Evolutionary conservation across 2,329 filamentous ascomycete genomes (phyloP).

Genomic region (Polytolypa hystricis): DNA sequence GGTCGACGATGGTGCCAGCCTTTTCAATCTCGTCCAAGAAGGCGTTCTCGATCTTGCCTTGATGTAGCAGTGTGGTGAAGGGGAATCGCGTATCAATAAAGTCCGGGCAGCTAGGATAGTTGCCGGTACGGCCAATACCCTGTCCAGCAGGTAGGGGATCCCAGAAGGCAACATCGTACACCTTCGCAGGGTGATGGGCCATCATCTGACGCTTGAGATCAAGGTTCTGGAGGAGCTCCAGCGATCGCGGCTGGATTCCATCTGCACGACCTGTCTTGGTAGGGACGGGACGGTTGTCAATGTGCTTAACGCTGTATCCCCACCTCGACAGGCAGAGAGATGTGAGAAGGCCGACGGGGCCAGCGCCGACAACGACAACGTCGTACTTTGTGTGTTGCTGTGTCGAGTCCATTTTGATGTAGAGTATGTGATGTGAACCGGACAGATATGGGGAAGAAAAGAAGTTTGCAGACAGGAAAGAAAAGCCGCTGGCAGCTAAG

Average conservation of each 20-base stretch:
- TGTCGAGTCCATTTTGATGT: too few species aligned
- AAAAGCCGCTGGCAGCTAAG: too few species aligned
- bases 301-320: conserved; percentile 92
- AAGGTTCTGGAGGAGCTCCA: conserved; percentile 34
- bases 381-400: conserved; percentile 50
- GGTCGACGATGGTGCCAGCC: conserved; percentile 44
- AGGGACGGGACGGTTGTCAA: conserved; percentile 31
- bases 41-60: conserved; percentile 61
- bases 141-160: conserved; percentile 42
- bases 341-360: conserved; percentile 76
- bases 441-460: too few species aligned
- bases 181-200: conserved; percentile 58
- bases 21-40: conserved; percentile 55
- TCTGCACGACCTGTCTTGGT: conserved; percentile 35
- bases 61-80: conserved; percentile 60
- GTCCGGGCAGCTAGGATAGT: conserved; percentile 77
- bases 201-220: conserved; percentile 31
- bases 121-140: conserved; percentile 51
- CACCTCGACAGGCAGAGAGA: conserved; percentile 81
- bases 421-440: too few species aligned
- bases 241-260: conserved; percentile 33
- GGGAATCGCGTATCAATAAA: conserved; percentile 61
- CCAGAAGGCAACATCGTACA: conserved; percentile 63
- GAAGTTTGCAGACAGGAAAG: too few species aligned
- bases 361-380: conserved; percentile 75